Base-by-base conservation (phyloP, 2,329 filamentous ascomycete species). In the Xylariaceae sp. region DNA sequence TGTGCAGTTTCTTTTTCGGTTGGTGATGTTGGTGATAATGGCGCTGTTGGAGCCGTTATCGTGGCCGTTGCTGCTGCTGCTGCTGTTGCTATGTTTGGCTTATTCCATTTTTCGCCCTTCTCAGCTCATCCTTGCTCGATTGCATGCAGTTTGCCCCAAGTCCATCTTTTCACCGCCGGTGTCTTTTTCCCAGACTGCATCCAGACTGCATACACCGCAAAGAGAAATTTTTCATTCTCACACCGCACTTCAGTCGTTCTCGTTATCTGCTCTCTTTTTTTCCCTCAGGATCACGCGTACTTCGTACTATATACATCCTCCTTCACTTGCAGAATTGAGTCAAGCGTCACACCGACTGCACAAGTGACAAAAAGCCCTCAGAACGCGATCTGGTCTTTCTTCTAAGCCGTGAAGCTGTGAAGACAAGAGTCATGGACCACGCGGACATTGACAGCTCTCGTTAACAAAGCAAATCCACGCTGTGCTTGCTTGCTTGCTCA, bases 341-440 rank as follows among this genome's bases (percentile, higher is more conserved):
- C 52, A 50, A 47, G 61, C 60, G 62, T 68, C 59, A 63, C 65
- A 64, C 64, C 62, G 35, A 56, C 62, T 57, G 65, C 67, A 66
- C 67, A 66, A 67, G 64, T 62, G 64, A 66, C 63, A 55, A 56
- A 4, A 4, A 48, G 23, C 37, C 49, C 48, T 53, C 18, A 35
- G 6, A 17, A 23, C 51, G 17, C 17, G 17, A 10, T 5, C 49
- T 2, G 13, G 18, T 34, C 15, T 23, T 42, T 9, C 37, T 13
- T 10, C 37, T 42, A 42, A 49, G 48, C 45, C 35, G 39, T 63
- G 54, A 45, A n/a, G 56, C 45, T 39, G 55, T 48, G 58, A 17
- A 53, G 44, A 52, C 51, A 51, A 58, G 49, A 50, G 45, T 52
- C 51, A 55, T 53, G 35, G 34, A 51, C 51, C 23, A 23, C 23